phyloP scores from a whole-genome alignment of 108 stramenopile species.

The Stephanodiscus minutulus region DNA sequence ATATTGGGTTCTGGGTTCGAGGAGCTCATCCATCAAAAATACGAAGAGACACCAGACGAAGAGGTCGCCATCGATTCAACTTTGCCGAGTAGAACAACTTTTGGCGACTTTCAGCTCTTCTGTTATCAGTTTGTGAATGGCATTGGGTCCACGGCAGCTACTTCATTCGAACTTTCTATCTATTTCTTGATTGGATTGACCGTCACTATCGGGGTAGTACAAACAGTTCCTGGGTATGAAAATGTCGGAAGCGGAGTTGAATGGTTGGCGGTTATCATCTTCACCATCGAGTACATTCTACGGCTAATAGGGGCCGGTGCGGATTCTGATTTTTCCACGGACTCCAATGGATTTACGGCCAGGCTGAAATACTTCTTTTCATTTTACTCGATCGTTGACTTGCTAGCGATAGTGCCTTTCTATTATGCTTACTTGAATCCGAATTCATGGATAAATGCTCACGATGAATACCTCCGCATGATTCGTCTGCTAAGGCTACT shows the following conservation, averaged over 20 bases:
- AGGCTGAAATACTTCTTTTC: conserved; percentile 74
- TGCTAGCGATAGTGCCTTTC: conserved; percentile 85
- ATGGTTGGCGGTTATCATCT: conserved; percentile 76
- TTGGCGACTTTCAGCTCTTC: conserved; percentile 10
- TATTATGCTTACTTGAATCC: conserved; percentile 71
- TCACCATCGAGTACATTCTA: conserved; percentile 87
- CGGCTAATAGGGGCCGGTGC: conserved; percentile 76
- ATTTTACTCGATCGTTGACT: conserved; percentile 88
- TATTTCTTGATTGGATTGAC: conserved; percentile 69
- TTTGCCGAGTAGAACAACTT: conserved; percentile 2
- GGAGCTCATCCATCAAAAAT: conserved; percentile 69
- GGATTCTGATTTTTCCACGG: conserved; percentile 65
- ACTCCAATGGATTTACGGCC: conserved; percentile 28
- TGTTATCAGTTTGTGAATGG: conserved; percentile 78
- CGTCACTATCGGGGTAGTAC: conserved; percentile 66
- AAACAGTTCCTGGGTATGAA: conserved; percentile 74
- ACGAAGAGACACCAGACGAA: conserved; percentile 67
- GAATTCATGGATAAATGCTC: conserved; percentile 66
- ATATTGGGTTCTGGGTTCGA: conserved; percentile 91
- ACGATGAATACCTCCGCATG: conserved; percentile 90
- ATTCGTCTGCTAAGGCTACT: conserved; percentile 82
- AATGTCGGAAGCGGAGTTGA: conserved; percentile 65
- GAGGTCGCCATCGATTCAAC: conserved; percentile 16
- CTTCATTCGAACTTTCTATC: conserved; percentile 63
- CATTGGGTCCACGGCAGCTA: conserved; percentile 53